These are phyloP conservation scores for Xylariaceae sp. DNA, from an alignment of 2,329 filamentous ascomycete genomes.

Conservation along the genomic window DNA sequence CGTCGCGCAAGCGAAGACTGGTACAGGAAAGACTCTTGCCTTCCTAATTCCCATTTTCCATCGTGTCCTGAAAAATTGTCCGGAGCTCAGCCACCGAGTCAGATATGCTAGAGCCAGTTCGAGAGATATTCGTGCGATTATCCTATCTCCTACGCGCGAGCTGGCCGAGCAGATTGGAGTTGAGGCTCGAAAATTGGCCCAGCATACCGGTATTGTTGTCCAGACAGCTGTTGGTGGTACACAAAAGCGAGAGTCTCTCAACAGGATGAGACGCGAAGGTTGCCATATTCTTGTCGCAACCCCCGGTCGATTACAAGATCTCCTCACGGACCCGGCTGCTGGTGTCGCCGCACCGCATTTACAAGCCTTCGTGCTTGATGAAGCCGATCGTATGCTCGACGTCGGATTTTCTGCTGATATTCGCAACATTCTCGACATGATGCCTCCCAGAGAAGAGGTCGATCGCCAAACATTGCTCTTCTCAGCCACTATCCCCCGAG, in stretches of 20 bases:
- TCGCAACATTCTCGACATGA: conserved; percentile 50
- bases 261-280: conserved; percentile 64
- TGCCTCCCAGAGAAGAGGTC: conserved; percentile 61
- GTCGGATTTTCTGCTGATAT: conserved; percentile 75
- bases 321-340: conserved; percentile 62
- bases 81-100: conserved; percentile 48
- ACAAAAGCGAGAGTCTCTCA: conserved; percentile 65
- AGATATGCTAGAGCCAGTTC: conserved; percentile 26
- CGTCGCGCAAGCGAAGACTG: conserved; percentile 91
- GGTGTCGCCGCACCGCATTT: conserved; percentile 72
- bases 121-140: conserved; percentile 62
- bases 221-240: conserved; percentile 90
- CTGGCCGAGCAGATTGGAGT: conserved; percentile 75
- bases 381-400: conserved; percentile 97
- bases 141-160: conserved; percentile 77
- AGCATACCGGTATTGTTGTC: conserved; percentile 60
- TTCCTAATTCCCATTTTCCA: conserved; percentile 87
- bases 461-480: conserved; percentile 90
- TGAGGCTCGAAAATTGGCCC: conserved; percentile 68
- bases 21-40: conserved; percentile 92
- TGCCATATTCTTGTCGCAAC: conserved; percentile 91
- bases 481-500: conserved; percentile 83
- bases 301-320: conserved; percentile 80
- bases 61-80: conserved; percentile 64
- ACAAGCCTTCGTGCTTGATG: conserved; percentile 89